Evolutionary conservation across 176 grass and related monocot genomes (phyloP).

Genomic region (Musa schizocarpa): DNA sequence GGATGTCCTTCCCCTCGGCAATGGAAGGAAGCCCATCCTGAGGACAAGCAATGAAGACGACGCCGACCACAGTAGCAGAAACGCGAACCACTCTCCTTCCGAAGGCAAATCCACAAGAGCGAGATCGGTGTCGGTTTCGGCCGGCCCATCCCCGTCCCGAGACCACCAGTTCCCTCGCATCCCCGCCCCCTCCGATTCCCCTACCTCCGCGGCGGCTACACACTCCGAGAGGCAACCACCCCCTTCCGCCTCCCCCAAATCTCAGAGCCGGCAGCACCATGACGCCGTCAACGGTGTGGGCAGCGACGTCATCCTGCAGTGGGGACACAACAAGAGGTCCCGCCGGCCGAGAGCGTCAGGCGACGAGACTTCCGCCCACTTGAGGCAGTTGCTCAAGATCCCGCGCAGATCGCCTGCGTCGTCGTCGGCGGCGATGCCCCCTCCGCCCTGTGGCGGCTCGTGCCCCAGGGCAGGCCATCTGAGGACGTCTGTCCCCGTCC

Average conservation of each 20-base stretch:
- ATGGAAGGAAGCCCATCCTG: not conserved
- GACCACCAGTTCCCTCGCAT: conserved; percentile 15
- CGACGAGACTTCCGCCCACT: conserved; percentile 19
- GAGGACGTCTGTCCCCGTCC: conserved; percentile 13
- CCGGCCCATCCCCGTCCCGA: conserved; percentile 19
- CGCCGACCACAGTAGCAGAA: conserved; percentile 18
- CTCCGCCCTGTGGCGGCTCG: conserved; percentile 16
- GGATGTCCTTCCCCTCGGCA: conserved; percentile 3
- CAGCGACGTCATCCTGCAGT: conserved; percentile 47
- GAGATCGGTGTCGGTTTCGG: conserved; percentile 3
- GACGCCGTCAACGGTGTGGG: not conserved
- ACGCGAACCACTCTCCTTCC: conserved; percentile 11
- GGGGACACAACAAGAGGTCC: conserved; percentile 67
- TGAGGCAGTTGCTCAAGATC: conserved; percentile 28
- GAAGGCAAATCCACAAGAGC: conserved; percentile 30
- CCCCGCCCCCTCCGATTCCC: conserved; percentile 15
- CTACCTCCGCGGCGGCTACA: not conserved
- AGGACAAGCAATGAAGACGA: conserved; percentile 27
- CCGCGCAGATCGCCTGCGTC: conserved; percentile 29
- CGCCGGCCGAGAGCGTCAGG: conserved; percentile 39
- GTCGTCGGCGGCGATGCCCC: conserved; percentile 32
- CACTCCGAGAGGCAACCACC: not conserved
- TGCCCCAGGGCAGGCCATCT: conserved; percentile 30
- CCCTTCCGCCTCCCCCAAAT: not conserved
- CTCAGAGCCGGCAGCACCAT: not conserved